These are phyloP conservation scores for Hypholoma sublateritium DNA, from an alignment of 768 basidiomycete genomes.

Conservation along the genomic window DNA sequence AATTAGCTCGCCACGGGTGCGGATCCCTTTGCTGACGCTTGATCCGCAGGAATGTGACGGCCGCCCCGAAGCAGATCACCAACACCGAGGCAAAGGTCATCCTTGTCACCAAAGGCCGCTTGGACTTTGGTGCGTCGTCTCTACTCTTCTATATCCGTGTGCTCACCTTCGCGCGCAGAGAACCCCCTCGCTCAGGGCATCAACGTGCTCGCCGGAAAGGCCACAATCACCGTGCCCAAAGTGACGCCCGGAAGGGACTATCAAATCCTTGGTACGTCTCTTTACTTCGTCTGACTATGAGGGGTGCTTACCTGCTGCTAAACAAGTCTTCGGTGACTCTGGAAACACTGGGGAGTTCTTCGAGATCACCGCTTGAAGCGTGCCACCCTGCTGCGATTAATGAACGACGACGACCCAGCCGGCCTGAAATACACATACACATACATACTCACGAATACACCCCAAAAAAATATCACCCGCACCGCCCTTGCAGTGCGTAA, in stretches of 20 bases:
- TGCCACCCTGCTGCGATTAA: neutral
- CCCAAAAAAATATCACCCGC: too few species aligned
- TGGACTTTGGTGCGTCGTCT: conserved; percentile 32
- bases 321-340: conserved; percentile 52
- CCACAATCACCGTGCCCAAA: conserved; percentile 40
- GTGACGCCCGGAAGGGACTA: conserved; percentile 39
- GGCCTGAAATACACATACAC: neutral
- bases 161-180: conserved; percentile 15
- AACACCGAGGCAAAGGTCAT: conserved; percentile 40
- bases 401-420: neutral
- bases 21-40: conserved; percentile 8
- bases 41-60: conserved; percentile 34
- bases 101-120: conserved; percentile 29
- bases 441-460: neutral
- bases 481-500: too few species aligned
- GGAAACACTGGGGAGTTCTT: conserved; percentile 48
- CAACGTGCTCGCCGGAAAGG: conserved; percentile 30
- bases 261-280: conserved; percentile 26
- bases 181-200: conserved; percentile 39
- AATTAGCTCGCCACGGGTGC: conserved; percentile 6
- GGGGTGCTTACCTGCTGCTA: neutral
- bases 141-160: neutral
- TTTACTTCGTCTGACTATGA: neutral
- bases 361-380: conserved; percentile 36
- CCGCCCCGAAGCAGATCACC: conserved; percentile 40